A percentile compares a stretch with the other conserved stretches of the same genome.
Conservation (phyloP, 2,329 filamentous ascomycete genomes). For the Teratosphaeria epicoccoides region DNA sequence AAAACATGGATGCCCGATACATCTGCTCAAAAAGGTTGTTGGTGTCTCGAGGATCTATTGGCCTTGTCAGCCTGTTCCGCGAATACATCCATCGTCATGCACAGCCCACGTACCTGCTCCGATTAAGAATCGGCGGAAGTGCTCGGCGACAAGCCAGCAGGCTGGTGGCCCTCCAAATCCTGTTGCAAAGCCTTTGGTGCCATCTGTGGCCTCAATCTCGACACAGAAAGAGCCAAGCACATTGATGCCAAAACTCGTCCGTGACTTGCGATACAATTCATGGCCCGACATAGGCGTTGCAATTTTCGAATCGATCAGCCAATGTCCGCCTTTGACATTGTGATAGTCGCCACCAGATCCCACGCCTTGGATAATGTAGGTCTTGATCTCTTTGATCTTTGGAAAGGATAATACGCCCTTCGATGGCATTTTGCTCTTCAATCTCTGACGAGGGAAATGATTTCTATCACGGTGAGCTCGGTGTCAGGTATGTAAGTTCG, state of each 20-base stretch:
- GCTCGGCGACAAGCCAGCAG: constrained; percentile 87
- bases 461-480: too few species aligned
- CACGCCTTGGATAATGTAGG: constrained; percentile 59
- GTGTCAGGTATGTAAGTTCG: too few species aligned
- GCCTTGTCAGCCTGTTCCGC: background rate
- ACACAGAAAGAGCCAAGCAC: constrained; percentile 86
- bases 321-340: constrained; percentile 65
- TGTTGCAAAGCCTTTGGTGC: constrained; percentile 87
- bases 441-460: too few species aligned
- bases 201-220: constrained; percentile 79
- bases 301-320: constrained; percentile 86
- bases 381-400: constrained; percentile 63
- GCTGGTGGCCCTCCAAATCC: constrained; percentile 88
- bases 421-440: constrained; percentile 19
- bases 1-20: constrained; percentile 95
- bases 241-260: constrained; percentile 93
- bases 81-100: background rate
- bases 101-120: constrained; percentile 47
- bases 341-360: constrained; percentile 71
- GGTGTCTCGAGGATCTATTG: constrained; percentile 72
- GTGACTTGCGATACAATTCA: constrained; percentile 75
- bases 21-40: constrained; percentile 92
- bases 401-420: constrained; percentile 50
- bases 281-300: constrained; percentile 86
- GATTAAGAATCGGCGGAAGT: constrained; percentile 85